These are phyloP conservation scores for Hirschfeldia incana DNA, from an alignment of 345 rosid genomes.

Conservation along the genomic window DNA sequence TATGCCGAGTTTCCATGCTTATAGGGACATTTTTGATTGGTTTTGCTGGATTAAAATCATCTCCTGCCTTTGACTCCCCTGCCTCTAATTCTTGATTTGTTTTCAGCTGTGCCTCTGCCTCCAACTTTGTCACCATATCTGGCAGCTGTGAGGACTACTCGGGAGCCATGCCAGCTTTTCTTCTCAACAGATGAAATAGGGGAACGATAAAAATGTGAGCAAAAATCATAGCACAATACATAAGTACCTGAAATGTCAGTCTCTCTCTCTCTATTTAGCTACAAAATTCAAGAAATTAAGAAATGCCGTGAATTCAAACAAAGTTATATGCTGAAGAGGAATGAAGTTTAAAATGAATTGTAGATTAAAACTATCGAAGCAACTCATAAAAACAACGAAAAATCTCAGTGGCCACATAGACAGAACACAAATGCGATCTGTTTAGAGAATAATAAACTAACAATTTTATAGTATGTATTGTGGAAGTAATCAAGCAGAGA, in stretches of 20 bases:
- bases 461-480: too few species aligned
- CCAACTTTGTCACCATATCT: neutral
- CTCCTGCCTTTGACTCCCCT: neutral
- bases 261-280: too few species aligned
- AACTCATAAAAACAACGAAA: neutral
- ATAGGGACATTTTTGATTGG: too few species aligned
- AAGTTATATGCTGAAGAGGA: too few species aligned
- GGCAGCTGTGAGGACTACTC: neutral
- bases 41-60: neutral
- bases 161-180: neutral
- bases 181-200: neutral
- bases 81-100: neutral
- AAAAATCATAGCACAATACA: too few species aligned
- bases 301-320: neutral
- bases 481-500: too few species aligned
- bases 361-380: neutral
- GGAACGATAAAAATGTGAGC: neutral
- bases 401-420: too few species aligned
- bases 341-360: neutral
- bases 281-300: too few species aligned
- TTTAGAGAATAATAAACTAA: too few species aligned
- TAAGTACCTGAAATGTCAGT: neutral
- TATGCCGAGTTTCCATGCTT: too few species aligned
- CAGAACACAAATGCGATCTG: too few species aligned
- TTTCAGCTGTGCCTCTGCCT: neutral